phyloP scores from a whole-genome alignment of 2,329 filamentous ascomycete species.

The Calonectria pteridis region DNA sequence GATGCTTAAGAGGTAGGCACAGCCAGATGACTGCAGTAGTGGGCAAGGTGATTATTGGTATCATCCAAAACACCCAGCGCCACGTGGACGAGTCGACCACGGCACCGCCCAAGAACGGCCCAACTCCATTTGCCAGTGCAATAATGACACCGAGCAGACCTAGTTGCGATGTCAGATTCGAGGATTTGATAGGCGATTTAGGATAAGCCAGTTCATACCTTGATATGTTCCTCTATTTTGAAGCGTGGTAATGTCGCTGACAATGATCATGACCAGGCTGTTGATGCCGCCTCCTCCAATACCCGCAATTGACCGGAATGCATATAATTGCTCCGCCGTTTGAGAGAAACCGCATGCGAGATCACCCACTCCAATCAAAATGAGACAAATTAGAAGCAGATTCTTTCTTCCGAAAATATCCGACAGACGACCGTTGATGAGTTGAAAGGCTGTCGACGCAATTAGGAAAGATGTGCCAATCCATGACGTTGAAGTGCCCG shows the following conservation, averaged over 20 bases:
- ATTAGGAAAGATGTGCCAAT: background rate
- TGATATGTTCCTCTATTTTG: conserved; percentile 51
- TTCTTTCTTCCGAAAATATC: conserved; percentile 6
- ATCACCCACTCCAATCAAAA: background rate
- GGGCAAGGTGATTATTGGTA: background rate
- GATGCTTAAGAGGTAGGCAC: background rate
- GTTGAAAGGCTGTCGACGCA: background rate
- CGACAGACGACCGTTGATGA: background rate
- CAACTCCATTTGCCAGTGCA: background rate
- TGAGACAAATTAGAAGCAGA: background rate
- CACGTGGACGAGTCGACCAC: background rate
- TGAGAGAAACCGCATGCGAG: background rate
- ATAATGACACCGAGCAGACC: background rate
- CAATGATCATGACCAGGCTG: conserved; percentile 52
- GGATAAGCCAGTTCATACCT: conserved; percentile 28
- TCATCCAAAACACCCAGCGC: conserved; percentile 8
- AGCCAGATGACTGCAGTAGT: background rate
- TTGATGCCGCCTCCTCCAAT: conserved; percentile 52
- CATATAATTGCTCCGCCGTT: conserved; percentile 43
- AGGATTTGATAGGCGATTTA: background rate
- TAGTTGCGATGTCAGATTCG: background rate
- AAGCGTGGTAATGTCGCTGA: conserved; percentile 52
- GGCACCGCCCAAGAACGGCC: background rate
- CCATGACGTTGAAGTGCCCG: background rate
- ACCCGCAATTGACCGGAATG: conserved; percentile 50